Base-by-base conservation (phyloP, 2,329 filamentous ascomycete genomes). In the Neonectria sp. region DNA sequence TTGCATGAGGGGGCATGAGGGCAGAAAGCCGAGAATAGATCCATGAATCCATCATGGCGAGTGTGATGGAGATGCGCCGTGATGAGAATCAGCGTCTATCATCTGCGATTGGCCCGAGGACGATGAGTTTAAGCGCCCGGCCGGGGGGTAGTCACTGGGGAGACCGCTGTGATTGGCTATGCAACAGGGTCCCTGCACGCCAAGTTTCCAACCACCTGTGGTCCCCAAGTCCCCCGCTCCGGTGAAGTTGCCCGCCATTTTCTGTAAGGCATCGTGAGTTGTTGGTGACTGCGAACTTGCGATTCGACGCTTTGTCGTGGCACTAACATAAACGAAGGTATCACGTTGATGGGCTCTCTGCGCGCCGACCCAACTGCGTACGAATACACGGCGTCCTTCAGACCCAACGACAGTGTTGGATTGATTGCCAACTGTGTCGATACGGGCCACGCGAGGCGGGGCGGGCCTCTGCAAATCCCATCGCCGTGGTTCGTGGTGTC, bases 71-170 rank as follows among this genome's bases (percentile, higher is more conserved):
- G 74, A 66, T 67, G 65, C 67, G 60, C 63, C 73, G 72, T 71
- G 70, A 72, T 63, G 46, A 49, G 25, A 60, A 60, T 25, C 59
- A 35, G 55, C 33, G 21, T 58, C 52, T 70, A 63, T 61, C 70
- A 55, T 51, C 59, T 74, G 73, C 85, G 82, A 82, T 86, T 86
- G 85, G 84, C 75, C 69, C 68, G 67, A 67, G 45, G 67, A 63
- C 60, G 63, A 75, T 79, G 69, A 67, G 73, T 76, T 76, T 83
- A 85, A 83, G 79, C 81, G 81, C 81, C 81, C 78, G 77, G 74
- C 67, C 43, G 68, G 43, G 29, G 13, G 35, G 31, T 29, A n/a
- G 51, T 56, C 51, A 56, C 62, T 45, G 31, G 46, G n/a, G 7
- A n/a, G 25, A 55, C 55, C 29, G 60, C 43, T 67, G 29, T 75